A percentile compares a stretch with the other conserved stretches of the same genome.
Conservation (phyloP, 495 filamentous ascomycete species). For the Penicillium goetzii region DNA sequence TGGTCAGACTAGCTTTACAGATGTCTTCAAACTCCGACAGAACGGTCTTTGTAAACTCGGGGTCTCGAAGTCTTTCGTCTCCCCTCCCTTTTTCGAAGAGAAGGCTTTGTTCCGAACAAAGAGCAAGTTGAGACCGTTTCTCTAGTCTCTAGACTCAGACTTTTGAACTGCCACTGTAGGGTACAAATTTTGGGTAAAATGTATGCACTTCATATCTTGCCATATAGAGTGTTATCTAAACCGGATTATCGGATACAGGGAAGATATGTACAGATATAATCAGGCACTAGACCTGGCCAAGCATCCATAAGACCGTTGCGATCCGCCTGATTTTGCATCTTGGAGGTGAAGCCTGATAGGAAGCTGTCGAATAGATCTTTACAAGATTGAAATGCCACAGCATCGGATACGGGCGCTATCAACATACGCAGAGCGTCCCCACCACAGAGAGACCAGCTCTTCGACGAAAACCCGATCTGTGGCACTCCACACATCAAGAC, state of each 20-base stretch:
- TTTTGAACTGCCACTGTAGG: too few relatives aligned
- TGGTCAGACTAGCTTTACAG: not conserved
- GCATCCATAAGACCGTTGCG: not conserved
- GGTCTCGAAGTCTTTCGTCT: not conserved
- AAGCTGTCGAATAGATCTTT: slow-evolving; percentile 20
- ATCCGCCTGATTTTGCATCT: not conserved
- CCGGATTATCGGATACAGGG: not conserved
- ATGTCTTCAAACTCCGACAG: not conserved
- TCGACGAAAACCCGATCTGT: slow-evolving; percentile 73
- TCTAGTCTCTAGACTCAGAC: too few relatives aligned
- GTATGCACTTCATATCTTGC: not conserved
- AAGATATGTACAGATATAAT: not conserved
- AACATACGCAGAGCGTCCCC: slow-evolving; percentile 68
- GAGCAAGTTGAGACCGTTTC: too few relatives aligned
- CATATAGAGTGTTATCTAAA: not conserved
- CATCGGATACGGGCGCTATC: slow-evolving; percentile 74
- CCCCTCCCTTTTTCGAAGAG: not conserved
- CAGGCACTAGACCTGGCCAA: not conserved
- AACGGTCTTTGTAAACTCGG: not conserved
- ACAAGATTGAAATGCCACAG: slow-evolving; percentile 81
- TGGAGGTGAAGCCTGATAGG: not conserved
- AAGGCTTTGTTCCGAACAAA: too few relatives aligned
- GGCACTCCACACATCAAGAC: slow-evolving; percentile 84
- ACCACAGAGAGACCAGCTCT: slow-evolving; percentile 70
- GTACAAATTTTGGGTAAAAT: not conserved